phyloP scores from a whole-genome alignment of 768 basidiomycete species.

The Hydnomerulius pinastri region DNA sequence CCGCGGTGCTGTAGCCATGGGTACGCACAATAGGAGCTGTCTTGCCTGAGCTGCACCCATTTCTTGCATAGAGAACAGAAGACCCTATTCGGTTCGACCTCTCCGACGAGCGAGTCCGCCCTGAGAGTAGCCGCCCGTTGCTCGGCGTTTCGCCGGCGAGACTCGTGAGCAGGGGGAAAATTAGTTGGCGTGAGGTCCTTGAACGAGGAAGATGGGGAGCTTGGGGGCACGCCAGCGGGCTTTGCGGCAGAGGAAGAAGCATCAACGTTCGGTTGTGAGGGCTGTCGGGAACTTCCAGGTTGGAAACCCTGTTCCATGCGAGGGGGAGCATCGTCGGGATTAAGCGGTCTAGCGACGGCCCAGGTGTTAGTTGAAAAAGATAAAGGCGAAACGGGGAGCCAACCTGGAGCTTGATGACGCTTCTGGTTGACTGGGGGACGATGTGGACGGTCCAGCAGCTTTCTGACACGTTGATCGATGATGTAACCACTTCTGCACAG shows the following conservation, averaged over 20 bases:
- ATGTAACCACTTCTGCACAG: constrained; percentile 65
- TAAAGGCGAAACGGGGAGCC: constrained; percentile 9
- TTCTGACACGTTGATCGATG: constrained; percentile 62
- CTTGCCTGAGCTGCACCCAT: constrained; percentile 82
- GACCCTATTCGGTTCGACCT: constrained; percentile 74
- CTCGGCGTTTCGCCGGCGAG: constrained; percentile 74
- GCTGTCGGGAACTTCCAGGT: constrained; percentile 24
- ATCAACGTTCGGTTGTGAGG: constrained; percentile 11
- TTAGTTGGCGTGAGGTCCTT: constrained; percentile 60
- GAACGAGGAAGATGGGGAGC: constrained; percentile 43
- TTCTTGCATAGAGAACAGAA: constrained; percentile 77
- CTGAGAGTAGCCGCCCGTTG: constrained; percentile 73
- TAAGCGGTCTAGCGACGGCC: constrained; percentile 9
- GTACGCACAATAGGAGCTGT: constrained; percentile 77
- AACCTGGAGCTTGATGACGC: constrained; percentile 26
- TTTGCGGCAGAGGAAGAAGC: constrained; percentile 7
- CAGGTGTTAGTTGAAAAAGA: constrained; percentile 1
- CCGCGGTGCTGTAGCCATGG: constrained; percentile 79
- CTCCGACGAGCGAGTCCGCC: constrained; percentile 62
- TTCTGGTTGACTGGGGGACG: constrained; percentile 17
- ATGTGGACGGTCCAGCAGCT: constrained; percentile 9
- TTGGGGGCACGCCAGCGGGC: constrained; percentile 18
- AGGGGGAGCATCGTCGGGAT: constrained; percentile 28
- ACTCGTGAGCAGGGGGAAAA: constrained; percentile 61
- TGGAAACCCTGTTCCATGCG: constrained; percentile 31